Conservation (phyloP, 73 alveolate genomes). For the Stentor roeselii region DNA sequence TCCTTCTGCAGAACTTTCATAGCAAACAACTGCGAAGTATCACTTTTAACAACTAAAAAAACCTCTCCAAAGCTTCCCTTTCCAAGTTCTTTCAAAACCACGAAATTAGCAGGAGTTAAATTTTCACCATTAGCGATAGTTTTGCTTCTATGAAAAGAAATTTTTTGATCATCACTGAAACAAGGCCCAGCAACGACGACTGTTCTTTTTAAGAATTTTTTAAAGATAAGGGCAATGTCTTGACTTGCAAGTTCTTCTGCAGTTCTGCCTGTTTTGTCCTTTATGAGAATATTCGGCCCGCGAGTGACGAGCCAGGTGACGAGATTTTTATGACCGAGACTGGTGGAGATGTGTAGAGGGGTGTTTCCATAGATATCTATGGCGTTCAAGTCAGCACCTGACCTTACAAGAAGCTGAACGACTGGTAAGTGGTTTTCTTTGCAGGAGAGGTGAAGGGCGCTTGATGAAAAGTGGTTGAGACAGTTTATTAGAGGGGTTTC, state of each 20-base stretch:
- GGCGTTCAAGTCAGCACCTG: slow-evolving; percentile 31
- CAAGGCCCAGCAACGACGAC: background rate
- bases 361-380: slow-evolving; percentile 19
- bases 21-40: slow-evolving; percentile 72
- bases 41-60: slow-evolving; percentile 69
- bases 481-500: slow-evolving; percentile 22
- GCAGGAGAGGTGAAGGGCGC: slow-evolving; percentile 30
- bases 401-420: slow-evolving; percentile 32
- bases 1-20: slow-evolving; percentile 89
- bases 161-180: background rate
- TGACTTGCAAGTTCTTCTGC: background rate
- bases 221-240: background rate
- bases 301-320: background rate
- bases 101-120: slow-evolving; percentile 54
- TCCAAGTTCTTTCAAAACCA: slow-evolving; percentile 69
- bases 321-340: background rate
- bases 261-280: slow-evolving; percentile 2
- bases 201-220: background rate
- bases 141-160: too few species aligned
- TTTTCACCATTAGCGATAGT: background rate
- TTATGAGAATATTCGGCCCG: background rate
- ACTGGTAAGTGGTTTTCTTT: slow-evolving; percentile 11
- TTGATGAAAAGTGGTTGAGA: slow-evolving; percentile 1
- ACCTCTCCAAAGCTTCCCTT: slow-evolving; percentile 92
- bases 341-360: background rate